These are phyloP conservation scores for Pythium biforme DNA, from an alignment of 352 stramenopile species.

Conservation along the genomic window DNA sequence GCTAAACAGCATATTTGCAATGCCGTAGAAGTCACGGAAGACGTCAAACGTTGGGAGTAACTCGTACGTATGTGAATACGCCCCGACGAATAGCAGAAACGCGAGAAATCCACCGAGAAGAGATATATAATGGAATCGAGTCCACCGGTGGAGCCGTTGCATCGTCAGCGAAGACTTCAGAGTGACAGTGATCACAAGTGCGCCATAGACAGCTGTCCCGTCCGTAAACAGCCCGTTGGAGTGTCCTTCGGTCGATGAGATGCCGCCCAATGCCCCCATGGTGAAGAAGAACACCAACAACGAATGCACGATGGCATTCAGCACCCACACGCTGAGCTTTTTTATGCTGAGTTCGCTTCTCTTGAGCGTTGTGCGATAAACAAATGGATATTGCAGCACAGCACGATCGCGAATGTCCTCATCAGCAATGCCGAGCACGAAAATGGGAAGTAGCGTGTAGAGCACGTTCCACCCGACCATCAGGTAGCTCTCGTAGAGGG, in stretches of 20 bases:
- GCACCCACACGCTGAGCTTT: constrained; percentile 60
- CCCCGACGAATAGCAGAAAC: constrained; percentile 70
- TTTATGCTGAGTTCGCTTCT: constrained; percentile 62
- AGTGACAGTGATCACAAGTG: constrained; percentile 71
- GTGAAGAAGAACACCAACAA: constrained; percentile 72
- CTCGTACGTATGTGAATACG: constrained; percentile 65
- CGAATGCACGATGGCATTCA: constrained; percentile 74
- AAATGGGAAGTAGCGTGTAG: constrained; percentile 93
- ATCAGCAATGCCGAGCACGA: constrained; percentile 81
- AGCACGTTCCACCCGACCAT: constrained; percentile 96
- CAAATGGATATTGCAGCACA: constrained; percentile 74
- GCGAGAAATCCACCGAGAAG: constrained; percentile 57
- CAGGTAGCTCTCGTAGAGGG: constrained; percentile 84
- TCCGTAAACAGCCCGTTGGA: constrained; percentile 69
- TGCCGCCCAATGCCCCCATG: constrained; percentile 36
- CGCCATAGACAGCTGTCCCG: constrained; percentile 76
- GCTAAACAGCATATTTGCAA: constrained; percentile 55
- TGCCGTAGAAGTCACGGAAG: constrained; percentile 73
- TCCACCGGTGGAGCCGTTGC: constrained; percentile 80
- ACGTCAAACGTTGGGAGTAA: constrained; percentile 67
- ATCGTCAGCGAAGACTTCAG: constrained; percentile 73
- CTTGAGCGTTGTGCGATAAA: constrained; percentile 71
- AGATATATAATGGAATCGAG: constrained; percentile 63
- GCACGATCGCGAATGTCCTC: constrained; percentile 78
- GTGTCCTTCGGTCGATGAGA: constrained; percentile 42